phyloP scores from a whole-genome alignment of 2,329 filamentous ascomycete genomes.

The Colletotrichum sp. region DNA sequence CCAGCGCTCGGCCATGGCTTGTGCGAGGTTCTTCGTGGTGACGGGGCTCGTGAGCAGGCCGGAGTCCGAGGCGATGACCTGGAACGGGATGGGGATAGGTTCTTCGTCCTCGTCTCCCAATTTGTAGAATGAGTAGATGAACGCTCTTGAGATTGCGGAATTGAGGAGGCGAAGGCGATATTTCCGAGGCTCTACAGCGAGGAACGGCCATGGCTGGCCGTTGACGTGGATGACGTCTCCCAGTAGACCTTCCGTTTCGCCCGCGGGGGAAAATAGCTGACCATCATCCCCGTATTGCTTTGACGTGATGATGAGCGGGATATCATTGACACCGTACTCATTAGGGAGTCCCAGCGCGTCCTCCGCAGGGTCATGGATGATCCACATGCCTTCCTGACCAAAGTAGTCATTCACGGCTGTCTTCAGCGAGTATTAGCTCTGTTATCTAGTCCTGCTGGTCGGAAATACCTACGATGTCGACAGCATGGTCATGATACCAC shows the following conservation, averaged over 20 bases:
- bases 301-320: constrained; percentile 56
- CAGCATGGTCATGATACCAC: constrained; percentile 61
- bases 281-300: constrained; percentile 59
- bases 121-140: constrained; percentile 49
- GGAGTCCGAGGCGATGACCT: constrained; percentile 59
- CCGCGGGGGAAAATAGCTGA: constrained; percentile 48
- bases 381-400: constrained; percentile 62
- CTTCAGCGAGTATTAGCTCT: constrained; percentile 6
- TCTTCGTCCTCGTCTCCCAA: constrained; percentile 28
- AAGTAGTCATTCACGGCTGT: constrained; percentile 62
- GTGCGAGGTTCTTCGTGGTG: constrained; percentile 39
- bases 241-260: constrained; percentile 51
- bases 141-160: constrained; percentile 51
- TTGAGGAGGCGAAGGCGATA: constrained; percentile 63
- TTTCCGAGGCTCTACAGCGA: constrained; percentile 63
- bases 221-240: constrained; percentile 66
- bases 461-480: constrained; percentile 31
- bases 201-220: constrained; percentile 63
- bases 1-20: constrained; percentile 63
- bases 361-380: constrained; percentile 56
- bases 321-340: constrained; percentile 55
- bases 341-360: constrained; percentile 52
- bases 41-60: constrained; percentile 55
- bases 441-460: too few relatives aligned
- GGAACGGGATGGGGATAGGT: constrained; percentile 45